phyloP scores from a whole-genome alignment of 805 yeast genomes.

The Candida ascalaphidarum region DNA sequence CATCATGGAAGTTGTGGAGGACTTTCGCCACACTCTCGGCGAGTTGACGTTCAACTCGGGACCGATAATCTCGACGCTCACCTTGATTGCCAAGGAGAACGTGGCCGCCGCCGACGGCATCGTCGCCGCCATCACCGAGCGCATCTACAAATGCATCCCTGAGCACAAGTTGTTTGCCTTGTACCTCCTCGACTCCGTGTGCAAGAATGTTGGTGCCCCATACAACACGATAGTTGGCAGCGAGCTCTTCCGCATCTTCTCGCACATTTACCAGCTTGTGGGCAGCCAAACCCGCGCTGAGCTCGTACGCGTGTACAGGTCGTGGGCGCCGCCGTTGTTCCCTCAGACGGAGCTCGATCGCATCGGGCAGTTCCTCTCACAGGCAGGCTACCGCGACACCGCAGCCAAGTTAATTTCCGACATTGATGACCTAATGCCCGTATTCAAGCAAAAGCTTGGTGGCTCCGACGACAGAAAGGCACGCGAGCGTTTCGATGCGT shows the following conservation, averaged over 20 bases:
- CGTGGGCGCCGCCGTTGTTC: constrained; percentile 81
- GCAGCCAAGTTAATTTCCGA: constrained; percentile 20
- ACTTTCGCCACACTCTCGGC: constrained; percentile 61
- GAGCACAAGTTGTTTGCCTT: constrained; percentile 76
- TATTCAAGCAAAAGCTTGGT: constrained; percentile 32
- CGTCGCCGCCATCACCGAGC: constrained; percentile 61
- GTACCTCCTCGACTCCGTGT: constrained; percentile 82
- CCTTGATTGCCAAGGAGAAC: constrained; percentile 82
- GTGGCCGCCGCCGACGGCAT: constrained; percentile 69
- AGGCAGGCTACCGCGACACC: constrained; percentile 16
- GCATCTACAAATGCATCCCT: constrained; percentile 74
- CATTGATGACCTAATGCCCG: constrained; percentile 29
- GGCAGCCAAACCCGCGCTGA: constrained; percentile 65
- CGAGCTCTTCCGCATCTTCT: constrained; percentile 60
- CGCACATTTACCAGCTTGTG: constrained; percentile 70
- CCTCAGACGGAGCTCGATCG: constrained; percentile 58
- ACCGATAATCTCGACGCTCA: constrained; percentile 80
- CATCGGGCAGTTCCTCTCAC: constrained; percentile 62
- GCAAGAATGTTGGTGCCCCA: constrained; percentile 86
- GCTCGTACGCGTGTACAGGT: constrained; percentile 68
- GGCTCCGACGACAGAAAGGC: constrained; percentile 32
- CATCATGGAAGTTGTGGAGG: constrained; percentile 33
- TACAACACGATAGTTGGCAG: constrained; percentile 73
- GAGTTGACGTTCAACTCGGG: constrained; percentile 83
- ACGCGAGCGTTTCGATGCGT: constrained; percentile 34